Conservation (phyloP, 345 rosid species). For the Linum trigynum region DNA sequence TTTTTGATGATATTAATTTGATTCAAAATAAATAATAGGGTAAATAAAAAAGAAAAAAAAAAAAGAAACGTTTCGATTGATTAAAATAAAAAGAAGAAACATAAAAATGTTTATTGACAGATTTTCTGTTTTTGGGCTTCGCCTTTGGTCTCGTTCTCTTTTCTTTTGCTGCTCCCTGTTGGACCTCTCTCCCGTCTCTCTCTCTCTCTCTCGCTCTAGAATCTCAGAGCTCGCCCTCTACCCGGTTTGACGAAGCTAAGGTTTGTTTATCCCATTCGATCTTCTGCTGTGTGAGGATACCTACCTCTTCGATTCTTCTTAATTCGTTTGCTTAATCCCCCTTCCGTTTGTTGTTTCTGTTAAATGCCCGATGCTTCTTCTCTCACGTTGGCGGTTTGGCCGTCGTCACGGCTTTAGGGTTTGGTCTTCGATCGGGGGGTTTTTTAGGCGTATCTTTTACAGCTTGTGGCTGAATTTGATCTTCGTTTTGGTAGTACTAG, state of each 20-base stretch:
- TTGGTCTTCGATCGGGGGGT: constrained; percentile 32
- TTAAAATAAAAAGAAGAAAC: neutral
- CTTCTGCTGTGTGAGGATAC: constrained; percentile 5
- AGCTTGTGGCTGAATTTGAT: constrained; percentile 12
- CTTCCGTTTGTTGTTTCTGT: neutral
- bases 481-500: constrained; percentile 16
- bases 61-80: constrained; percentile 1
- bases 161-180: constrained; percentile 27
- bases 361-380: neutral
- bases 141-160: constrained; percentile 18
- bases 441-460: constrained; percentile 13
- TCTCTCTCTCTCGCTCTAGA: constrained; percentile 34
- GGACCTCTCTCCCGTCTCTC: constrained; percentile 16
- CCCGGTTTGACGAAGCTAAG: constrained; percentile 32
- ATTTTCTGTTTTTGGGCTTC: constrained; percentile 16
- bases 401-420: constrained; percentile 25
- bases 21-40: too few relatives aligned
- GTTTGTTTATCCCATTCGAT: constrained; percentile 38
- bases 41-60: too few relatives aligned
- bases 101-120: constrained; percentile 1
- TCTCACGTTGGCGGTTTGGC: constrained; percentile 5
- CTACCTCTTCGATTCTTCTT: too few relatives aligned
- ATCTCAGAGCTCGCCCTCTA: constrained; percentile 36
- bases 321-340: too few relatives aligned
- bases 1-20: too few relatives aligned